These are phyloP conservation scores for Diplosphaera chodatii DNA, from an alignment of 139 green algal genomes.

Conservation along the genomic window DNA sequence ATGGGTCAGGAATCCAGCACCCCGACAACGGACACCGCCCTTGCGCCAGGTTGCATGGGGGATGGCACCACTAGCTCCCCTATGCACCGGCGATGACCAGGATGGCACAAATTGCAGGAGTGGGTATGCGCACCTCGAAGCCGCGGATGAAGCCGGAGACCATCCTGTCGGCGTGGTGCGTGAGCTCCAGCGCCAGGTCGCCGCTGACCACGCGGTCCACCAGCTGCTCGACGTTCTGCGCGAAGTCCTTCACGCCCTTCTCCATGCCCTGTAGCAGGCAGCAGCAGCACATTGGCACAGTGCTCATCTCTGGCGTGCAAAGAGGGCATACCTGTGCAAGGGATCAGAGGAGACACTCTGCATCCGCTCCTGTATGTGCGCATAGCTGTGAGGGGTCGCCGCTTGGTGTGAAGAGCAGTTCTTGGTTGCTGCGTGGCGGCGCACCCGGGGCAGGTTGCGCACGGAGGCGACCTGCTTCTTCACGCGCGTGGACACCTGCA, in stretches of 20 bases:
- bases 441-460: not conserved
- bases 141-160: constrained; percentile 40
- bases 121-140: constrained; percentile 44
- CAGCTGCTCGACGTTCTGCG: constrained; percentile 51
- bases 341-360: no score
- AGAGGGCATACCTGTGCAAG: no score
- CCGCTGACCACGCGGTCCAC: constrained; percentile 52
- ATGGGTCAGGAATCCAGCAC: no score
- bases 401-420: no score
- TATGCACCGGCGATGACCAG: no score
- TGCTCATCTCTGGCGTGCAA: no score
- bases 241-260: constrained; percentile 61
- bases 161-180: constrained; percentile 35
- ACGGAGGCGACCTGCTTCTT: constrained; percentile 5
- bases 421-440: not conserved
- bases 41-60: no score
- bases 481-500: constrained; percentile 50
- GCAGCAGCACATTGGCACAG: not conserved
- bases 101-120: constrained; percentile 26
- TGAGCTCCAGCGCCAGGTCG: constrained; percentile 21
- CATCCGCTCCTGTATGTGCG: no score
- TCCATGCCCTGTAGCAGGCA: constrained; percentile 12
- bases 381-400: no score
- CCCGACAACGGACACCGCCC: no score
- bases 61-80: no score